A percentile compares a stretch with the other conserved stretches of the same genome.
Evolutionary conservation across 257 asterid genomes (phyloP).

Genomic region (Fraxinus anomala): DNA sequence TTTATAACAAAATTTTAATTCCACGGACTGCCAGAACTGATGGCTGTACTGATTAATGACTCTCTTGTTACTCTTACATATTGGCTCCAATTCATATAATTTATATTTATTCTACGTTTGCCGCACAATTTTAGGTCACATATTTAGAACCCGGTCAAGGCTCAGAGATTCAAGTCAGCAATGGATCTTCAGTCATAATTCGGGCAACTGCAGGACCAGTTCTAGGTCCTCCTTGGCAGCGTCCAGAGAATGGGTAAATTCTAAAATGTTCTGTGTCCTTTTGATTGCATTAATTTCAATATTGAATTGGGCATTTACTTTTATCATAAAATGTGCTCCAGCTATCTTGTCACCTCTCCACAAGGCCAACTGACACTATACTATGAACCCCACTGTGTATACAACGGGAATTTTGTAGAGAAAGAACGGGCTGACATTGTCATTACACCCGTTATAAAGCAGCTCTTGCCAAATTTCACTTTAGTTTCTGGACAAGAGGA

Average conservation of each 20-base stretch:
- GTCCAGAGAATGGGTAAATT: constrained; percentile 88
- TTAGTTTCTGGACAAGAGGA: constrained; percentile 92
- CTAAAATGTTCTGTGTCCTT: not conserved
- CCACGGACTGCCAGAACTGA: not conserved
- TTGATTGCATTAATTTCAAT: not conserved
- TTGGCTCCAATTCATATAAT: not conserved
- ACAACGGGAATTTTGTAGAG: constrained; percentile 47
- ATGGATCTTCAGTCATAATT: constrained; percentile 54
- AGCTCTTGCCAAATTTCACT: constrained; percentile 69
- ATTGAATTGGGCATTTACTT: not conserved
- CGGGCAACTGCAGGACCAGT: constrained; percentile 91
- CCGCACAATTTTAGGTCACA: constrained; percentile 51
- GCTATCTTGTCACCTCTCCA: constrained; percentile 77
- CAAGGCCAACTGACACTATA: constrained; percentile 52
- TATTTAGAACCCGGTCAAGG: constrained; percentile 82
- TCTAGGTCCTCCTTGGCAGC: constrained; percentile 98
- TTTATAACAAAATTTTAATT: not conserved
- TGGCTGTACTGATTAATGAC: not conserved
- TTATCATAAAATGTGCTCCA: constrained; percentile 31
- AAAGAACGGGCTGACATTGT: constrained; percentile 69
- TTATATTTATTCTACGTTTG: not conserved
- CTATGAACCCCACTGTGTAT: constrained; percentile 93
- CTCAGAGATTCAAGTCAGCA: constrained; percentile 44
- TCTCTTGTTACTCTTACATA: not conserved
- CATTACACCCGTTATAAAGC: constrained; percentile 85